Conservation (phyloP, 768 basidiomycete species). For the Asterophora lycoperdoides region DNA sequence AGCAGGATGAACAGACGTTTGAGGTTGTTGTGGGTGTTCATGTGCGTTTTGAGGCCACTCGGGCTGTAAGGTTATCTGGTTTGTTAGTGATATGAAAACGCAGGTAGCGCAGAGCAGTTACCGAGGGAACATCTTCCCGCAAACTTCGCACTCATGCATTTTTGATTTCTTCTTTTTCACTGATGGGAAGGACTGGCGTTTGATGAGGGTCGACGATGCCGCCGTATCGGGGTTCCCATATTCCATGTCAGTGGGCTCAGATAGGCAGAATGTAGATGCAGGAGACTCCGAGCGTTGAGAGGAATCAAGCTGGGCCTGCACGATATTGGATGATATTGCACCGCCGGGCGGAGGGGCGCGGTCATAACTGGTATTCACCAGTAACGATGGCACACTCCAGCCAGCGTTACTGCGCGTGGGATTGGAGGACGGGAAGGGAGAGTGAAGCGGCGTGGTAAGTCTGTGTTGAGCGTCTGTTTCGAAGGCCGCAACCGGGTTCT, state of each 20-base stretch:
- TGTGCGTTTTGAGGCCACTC: conserved; percentile 53
- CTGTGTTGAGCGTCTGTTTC: neutral
- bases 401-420: conserved; percentile 32
- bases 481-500: conserved; percentile 1
- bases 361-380: neutral
- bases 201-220: conserved; percentile 3
- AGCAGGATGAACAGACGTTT: conserved; percentile 38
- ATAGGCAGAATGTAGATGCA: neutral
- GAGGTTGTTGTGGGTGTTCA: conserved; percentile 52
- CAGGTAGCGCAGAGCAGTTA: conserved; percentile 16
- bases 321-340: neutral
- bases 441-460: neutral
- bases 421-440: conserved; percentile 30
- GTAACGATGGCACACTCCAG: conserved; percentile 5
- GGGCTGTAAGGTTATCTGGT: conserved; percentile 31
- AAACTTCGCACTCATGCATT: conserved; percentile 51
- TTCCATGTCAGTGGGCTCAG: conserved; percentile 1
- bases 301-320: neutral
- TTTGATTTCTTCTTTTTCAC: conserved; percentile 45
- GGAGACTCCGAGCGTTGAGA: conserved; percentile 3
- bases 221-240: conserved; percentile 1
- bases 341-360: conserved; percentile 2
- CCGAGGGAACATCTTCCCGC: conserved; percentile 50
- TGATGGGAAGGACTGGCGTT: neutral
- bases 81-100: neutral